A percentile compares a stretch with the other conserved stretches of the same genome.
phyloP scores from a whole-genome alignment of 2,329 filamentous ascomycete genomes.

The Scytalidium lignicola region DNA sequence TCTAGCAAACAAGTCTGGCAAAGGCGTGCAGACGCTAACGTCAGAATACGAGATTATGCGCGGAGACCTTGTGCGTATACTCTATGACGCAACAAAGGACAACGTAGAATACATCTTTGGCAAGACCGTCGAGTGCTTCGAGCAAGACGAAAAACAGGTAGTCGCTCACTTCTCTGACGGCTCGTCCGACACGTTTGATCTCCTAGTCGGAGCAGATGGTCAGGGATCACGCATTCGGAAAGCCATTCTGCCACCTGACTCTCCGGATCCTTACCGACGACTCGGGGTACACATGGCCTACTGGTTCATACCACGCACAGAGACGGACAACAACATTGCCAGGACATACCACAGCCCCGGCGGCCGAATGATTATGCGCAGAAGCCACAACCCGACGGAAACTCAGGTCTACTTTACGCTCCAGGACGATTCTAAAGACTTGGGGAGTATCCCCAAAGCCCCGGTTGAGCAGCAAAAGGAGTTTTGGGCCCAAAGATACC shows the following conservation, averaged over 20 bases:
- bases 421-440: slow-evolving; percentile 15
- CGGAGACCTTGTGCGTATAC: slow-evolving; percentile 34
- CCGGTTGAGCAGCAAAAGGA: slow-evolving; percentile 33
- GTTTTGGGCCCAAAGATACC: slow-evolving; percentile 33
- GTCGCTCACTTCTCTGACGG: slow-evolving; percentile 39
- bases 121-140: slow-evolving; percentile 22
- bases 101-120: slow-evolving; percentile 29
- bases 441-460: slow-evolving; percentile 23
- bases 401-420: slow-evolving; percentile 35
- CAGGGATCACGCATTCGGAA: slow-evolving; percentile 43
- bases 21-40: slow-evolving; percentile 29
- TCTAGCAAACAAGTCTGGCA: slow-evolving; percentile 26
- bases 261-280: slow-evolving; percentile 12
- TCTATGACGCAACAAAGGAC: slow-evolving; percentile 32
- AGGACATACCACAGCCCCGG: slow-evolving; percentile 32
- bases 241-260: slow-evolving; percentile 29
- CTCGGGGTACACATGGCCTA: slow-evolving; percentile 30
- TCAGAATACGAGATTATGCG: slow-evolving; percentile 42
- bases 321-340: slow-evolving; percentile 31
- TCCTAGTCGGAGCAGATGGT: slow-evolving; percentile 53
- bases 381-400: slow-evolving; percentile 32
- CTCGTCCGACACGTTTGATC: slow-evolving; percentile 37
- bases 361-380: slow-evolving; percentile 33
- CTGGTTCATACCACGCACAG: slow-evolving; percentile 29
- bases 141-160: slow-evolving; percentile 27